Evolutionary conservation across 139 green algal genomes (phyloP).

Genomic region (Pseudopediastrum boryanum): DNA sequence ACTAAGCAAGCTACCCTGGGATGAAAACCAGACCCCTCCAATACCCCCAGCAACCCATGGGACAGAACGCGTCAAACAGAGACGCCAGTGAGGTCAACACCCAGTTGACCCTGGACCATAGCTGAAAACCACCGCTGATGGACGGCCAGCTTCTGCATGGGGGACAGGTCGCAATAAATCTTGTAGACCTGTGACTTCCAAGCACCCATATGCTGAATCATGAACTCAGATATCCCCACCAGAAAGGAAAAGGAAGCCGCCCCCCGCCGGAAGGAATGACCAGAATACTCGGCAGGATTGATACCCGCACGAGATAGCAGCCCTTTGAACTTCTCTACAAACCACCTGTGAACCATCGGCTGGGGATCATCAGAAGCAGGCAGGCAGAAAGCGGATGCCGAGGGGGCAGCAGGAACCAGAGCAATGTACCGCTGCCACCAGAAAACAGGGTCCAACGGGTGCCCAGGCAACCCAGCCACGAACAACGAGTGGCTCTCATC

Average conservation of each 20-base stretch:
- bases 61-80: too few species aligned
- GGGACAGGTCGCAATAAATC: neutral
- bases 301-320: neutral
- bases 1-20: too few species aligned
- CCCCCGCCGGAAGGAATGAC: neutral
- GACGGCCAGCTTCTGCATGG: neutral
- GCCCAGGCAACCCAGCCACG: neutral
- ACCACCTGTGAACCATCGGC: neutral
- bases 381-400: neutral
- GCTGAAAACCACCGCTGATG: too few species aligned
- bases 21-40: too few species aligned
- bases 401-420: neutral
- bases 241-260: neutral
- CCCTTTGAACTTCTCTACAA: neutral
- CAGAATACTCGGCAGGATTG: neutral
- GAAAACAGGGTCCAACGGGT: neutral
- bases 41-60: too few species aligned
- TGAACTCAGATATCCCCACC: neutral
- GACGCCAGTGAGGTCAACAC: too few species aligned
- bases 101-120: too few species aligned
- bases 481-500: conserved; percentile 2
- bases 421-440: neutral
- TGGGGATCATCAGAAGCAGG: neutral
- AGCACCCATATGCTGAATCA: neutral
- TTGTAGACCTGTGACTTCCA: conserved; percentile 7